Percentiles rank a stretch among this genome's conserved stretches.
These are phyloP conservation scores for Botrytis medusae DNA, from an alignment of 2,329 filamentous ascomycete genomes.

Conservation along the genomic window DNA sequence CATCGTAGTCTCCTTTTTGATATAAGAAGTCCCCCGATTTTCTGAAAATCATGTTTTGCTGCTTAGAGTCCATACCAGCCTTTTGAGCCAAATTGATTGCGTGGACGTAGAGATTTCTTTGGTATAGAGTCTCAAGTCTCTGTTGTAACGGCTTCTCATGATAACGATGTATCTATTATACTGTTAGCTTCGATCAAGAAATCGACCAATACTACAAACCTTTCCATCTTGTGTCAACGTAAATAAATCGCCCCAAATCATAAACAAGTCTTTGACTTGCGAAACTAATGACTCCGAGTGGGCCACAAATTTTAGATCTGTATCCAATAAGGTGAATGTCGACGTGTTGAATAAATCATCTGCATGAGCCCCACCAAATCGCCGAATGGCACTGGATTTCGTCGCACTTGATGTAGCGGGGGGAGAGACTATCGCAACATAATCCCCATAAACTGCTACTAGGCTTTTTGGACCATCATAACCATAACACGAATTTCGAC, in stretches of 20 bases:
- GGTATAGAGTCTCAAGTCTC: conserved; percentile 89
- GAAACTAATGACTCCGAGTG: conserved; percentile 84
- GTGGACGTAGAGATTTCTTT: conserved; percentile 86
- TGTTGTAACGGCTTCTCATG: conserved; percentile 89
- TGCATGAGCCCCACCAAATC: conserved; percentile 69
- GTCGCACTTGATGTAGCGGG: conserved; percentile 53
- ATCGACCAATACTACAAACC: conserved; percentile 48
- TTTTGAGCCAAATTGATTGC: conserved; percentile 94
- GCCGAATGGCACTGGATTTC: conserved; percentile 56
- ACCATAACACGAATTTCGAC: conserved; percentile 81
- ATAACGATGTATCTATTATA: conserved; percentile 75
- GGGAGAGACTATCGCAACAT: conserved; percentile 83
- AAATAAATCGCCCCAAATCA: conserved; percentile 89
- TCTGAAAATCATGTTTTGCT: conserved; percentile 89
- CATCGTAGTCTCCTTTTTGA: conserved; percentile 93
- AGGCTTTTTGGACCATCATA: conserved; percentile 90
- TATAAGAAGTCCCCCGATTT: conserved; percentile 94
- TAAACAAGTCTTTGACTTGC: conserved; percentile 75
- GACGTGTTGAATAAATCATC: conserved; percentile 84
- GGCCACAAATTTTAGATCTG: conserved; percentile 83
- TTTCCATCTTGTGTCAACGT: conserved; percentile 91
- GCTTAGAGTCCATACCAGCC: conserved; percentile 72
- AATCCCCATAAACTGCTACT: conserved; percentile 77
- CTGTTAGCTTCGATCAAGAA: conserved; percentile 30
- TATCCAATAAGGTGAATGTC: conserved; percentile 88